Evolutionary conservation across 2,329 filamentous ascomycete species (phyloP).

Genomic region (Fusarium sp.): DNA sequence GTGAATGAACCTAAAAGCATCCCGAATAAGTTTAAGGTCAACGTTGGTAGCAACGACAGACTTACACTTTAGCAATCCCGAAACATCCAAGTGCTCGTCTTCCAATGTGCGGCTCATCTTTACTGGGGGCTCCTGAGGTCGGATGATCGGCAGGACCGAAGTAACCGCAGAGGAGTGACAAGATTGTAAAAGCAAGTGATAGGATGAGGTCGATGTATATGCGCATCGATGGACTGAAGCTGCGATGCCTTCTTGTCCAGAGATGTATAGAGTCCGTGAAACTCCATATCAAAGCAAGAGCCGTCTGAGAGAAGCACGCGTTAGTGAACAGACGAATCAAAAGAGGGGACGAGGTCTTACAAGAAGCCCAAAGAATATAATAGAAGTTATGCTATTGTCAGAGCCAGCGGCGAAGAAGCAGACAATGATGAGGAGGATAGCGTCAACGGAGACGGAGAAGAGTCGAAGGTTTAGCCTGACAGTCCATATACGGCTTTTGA

Average conservation of each 20-base stretch:
- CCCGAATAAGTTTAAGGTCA: neutral
- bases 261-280: slow-evolving; percentile 11
- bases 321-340: neutral
- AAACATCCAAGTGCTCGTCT: slow-evolving; percentile 28
- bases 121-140: slow-evolving; percentile 9
- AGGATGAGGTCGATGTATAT: slow-evolving; percentile 14
- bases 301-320: neutral
- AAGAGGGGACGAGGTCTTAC: neutral
- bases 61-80: slow-evolving; percentile 29
- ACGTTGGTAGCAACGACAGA: neutral
- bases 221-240: neutral
- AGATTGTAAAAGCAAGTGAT: neutral
- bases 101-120: slow-evolving; percentile 29
- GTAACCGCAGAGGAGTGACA: slow-evolving; percentile 9
- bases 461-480: slow-evolving; percentile 30
- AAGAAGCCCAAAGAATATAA: slow-evolving; percentile 20
- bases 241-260: slow-evolving; percentile 9
- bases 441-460: slow-evolving; percentile 28
- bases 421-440: slow-evolving; percentile 20
- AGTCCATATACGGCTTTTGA: slow-evolving; percentile 8
- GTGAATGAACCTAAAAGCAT: slow-evolving; percentile 14
- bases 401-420: slow-evolving; percentile 8
- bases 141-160: slow-evolving; percentile 14
- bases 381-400: neutral
- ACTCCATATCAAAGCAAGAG: slow-evolving; percentile 19